A percentile compares a stretch with the other conserved stretches of the same genome.
phyloP scores from a whole-genome alignment of 2,329 filamentous ascomycete species.

The Cercospora sesami region DNA sequence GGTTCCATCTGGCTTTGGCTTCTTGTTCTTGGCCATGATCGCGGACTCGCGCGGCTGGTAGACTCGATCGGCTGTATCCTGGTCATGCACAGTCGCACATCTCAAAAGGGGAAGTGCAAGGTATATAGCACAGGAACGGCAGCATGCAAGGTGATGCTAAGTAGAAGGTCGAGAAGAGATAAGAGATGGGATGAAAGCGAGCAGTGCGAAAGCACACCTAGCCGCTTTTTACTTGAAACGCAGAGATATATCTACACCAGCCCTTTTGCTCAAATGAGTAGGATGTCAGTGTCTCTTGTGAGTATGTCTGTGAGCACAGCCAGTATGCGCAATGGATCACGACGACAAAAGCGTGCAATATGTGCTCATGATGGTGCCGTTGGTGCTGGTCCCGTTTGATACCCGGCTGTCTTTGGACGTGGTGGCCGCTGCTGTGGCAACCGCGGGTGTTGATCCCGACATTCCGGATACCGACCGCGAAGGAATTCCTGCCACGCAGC shows the following conservation, averaged over 20 bases:
- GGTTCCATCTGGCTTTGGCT: neutral
- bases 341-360: conserved; percentile 10
- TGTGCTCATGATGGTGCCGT: conserved; percentile 7
- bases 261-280: neutral
- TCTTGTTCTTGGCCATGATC: conserved; percentile 9
- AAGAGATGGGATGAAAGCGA: neutral
- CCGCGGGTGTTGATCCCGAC: conserved; percentile 1
- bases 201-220: neutral
- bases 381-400: conserved; percentile 4
- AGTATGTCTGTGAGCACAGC: neutral
- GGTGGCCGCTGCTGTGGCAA: neutral
- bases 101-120: neutral
- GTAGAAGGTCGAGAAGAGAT: neutral
- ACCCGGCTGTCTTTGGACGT: neutral
- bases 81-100: neutral
- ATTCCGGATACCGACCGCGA: neutral
- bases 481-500: neutral
- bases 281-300: neutral
- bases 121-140: neutral
- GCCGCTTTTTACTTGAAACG: conserved; percentile 10
- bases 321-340: neutral
- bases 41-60: neutral
- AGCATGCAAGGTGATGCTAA: conserved; percentile 4
- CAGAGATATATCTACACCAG: neutral
- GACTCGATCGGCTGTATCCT: neutral